These are phyloP conservation scores for Pulicaria dysenterica DNA, from an alignment of 129 eudicot species.

Conservation along the genomic window DNA sequence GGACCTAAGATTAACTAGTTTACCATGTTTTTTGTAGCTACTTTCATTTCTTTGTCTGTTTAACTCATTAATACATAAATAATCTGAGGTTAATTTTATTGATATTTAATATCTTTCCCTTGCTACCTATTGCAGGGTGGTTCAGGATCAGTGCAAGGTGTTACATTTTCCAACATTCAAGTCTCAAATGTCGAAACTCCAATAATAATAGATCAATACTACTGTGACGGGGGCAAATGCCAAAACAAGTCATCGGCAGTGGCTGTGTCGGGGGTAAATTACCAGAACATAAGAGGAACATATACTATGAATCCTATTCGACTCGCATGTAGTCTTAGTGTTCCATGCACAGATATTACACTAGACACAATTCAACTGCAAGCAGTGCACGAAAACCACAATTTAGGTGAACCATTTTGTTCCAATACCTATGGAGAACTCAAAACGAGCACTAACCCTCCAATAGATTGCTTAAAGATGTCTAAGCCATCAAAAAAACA, in stretches of 20 bases:
- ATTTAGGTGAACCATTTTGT: conserved; percentile 45
- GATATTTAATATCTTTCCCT: background rate
- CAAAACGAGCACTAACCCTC: conserved; percentile 54
- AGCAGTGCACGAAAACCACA: conserved; percentile 31
- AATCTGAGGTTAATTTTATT: background rate
- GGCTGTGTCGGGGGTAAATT: conserved; percentile 50
- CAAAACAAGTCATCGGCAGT: conserved; percentile 65
- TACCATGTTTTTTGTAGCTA: too few relatives aligned
- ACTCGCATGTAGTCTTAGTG: conserved; percentile 64
- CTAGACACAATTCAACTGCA: conserved; percentile 49
- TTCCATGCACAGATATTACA: conserved; percentile 62
- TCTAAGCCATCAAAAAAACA: conserved; percentile 30
- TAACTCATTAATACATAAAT: background rate
- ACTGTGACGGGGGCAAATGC: conserved; percentile 60
- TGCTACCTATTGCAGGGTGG: conserved; percentile 54
- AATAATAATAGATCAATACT: conserved; percentile 74
- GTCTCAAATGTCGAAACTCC: conserved; percentile 63
- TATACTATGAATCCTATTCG: conserved; percentile 56
- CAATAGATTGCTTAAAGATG: conserved; percentile 46
- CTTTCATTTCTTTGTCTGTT: background rate
- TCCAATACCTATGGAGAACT: conserved; percentile 54
- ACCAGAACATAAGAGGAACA: conserved; percentile 67
- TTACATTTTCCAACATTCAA: conserved; percentile 63
- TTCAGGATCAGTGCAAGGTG: conserved; percentile 74
- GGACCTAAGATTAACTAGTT: background rate